A percentile compares a stretch with the other conserved stretches of the same genome.
These are phyloP conservation scores for Pyrus pyrifolia DNA, from an alignment of 306 rosid genomes.

Conservation along the genomic window DNA sequence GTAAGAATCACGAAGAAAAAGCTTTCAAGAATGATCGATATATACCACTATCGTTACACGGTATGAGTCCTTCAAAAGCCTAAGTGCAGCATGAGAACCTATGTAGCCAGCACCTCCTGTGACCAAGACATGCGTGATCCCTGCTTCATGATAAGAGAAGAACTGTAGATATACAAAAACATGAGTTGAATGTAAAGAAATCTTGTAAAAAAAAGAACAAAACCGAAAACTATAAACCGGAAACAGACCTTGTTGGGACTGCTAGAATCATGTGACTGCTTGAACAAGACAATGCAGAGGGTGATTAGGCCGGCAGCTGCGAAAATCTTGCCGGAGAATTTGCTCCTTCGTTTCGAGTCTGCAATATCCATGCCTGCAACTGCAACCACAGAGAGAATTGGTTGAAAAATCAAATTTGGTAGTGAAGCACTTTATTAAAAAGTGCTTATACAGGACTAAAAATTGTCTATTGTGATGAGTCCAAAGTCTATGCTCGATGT, in stretches of 20 bases:
- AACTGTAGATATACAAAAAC: constrained; percentile 37
- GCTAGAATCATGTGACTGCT: constrained; percentile 49
- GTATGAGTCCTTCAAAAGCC: constrained; percentile 66
- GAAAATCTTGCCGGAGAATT: constrained; percentile 40
- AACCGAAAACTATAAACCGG: neutral
- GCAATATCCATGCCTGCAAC: constrained; percentile 67
- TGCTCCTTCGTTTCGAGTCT: constrained; percentile 58
- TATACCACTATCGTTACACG: constrained; percentile 87
- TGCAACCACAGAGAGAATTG: neutral
- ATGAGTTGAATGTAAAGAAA: neutral
- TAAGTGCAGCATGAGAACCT: constrained; percentile 86
- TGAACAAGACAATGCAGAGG: constrained; percentile 59
- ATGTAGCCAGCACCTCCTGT: constrained; percentile 98
- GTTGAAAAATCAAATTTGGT: neutral
- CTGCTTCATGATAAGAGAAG: constrained; percentile 53
- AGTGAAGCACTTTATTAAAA: neutral
- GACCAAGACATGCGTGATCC: constrained; percentile 77
- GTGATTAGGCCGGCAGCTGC: constrained; percentile 54
- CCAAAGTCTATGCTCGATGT: neutral
- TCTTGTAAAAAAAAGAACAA: neutral
- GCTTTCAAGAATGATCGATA: neutral
- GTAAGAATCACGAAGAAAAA: neutral
- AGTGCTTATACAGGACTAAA: neutral
- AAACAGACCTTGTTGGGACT: constrained; percentile 52
- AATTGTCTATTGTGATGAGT: neutral